Percentiles rank a stretch among this genome's conserved stretches.
These are phyloP conservation scores for Astraeus odoratus DNA, from an alignment of 768 basidiomycete species.

Conservation along the genomic window DNA sequence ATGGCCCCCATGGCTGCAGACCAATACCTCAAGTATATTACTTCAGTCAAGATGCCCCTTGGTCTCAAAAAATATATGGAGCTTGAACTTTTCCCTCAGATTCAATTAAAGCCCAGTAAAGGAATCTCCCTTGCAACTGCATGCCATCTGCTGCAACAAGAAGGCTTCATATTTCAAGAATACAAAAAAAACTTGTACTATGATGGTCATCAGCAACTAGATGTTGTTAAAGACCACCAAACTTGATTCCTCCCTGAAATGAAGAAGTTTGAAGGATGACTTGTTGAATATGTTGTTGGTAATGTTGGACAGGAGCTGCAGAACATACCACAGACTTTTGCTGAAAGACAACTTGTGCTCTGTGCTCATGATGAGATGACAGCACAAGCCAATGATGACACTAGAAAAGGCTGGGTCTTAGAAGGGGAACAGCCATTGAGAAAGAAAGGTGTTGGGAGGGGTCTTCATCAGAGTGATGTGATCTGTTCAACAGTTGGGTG, in stretches of 20 bases:
- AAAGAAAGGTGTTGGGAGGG: conserved; percentile 34
- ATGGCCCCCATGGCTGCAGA: conserved; percentile 22
- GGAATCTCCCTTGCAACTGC: conserved; percentile 1
- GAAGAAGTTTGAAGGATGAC: conserved; percentile 19
- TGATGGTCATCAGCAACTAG: conserved; percentile 32
- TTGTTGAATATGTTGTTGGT: conserved; percentile 7
- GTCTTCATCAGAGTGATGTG: conserved; percentile 31
- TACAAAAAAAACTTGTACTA: conserved; percentile 30
- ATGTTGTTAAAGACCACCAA: conserved; percentile 28
- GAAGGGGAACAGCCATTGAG: conserved; percentile 27
- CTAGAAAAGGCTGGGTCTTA: conserved; percentile 28
- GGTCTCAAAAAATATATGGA: conserved; percentile 1
- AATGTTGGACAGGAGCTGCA: conserved; percentile 7
- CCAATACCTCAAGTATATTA: conserved; percentile 17
- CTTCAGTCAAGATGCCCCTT: not conserved
- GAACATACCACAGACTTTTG: conserved; percentile 8
- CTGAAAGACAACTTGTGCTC: conserved; percentile 16
- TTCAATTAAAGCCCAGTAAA: not conserved
- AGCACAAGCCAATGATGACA: conserved; percentile 31
- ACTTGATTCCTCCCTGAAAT: conserved; percentile 8
- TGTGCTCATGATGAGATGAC: conserved; percentile 34
- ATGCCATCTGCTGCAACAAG: not conserved
- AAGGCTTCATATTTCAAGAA: conserved; percentile 21
- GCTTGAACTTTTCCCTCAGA: not conserved
- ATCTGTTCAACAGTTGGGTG: conserved; percentile 30